Evolutionary conservation across 2,329 filamentous ascomycete genomes (phyloP), one percentile per base, ranked within the genome.

Genomic region (Phyllosticta citriasiana): DNA sequence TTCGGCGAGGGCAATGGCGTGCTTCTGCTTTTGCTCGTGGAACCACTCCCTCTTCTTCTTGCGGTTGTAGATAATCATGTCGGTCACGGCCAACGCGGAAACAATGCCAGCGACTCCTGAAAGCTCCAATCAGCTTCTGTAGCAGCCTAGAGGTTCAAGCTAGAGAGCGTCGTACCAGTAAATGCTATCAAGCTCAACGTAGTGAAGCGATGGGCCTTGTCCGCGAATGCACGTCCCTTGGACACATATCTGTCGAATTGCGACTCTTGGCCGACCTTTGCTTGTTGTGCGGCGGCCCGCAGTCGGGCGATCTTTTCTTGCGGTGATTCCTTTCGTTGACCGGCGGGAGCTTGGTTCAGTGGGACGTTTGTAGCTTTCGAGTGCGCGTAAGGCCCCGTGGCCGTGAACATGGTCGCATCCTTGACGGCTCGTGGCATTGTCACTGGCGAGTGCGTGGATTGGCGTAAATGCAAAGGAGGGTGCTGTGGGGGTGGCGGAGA

Each of bases 351-450:
- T 63, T 73, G 72, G 61, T 71, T 70, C 64, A 78, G 73, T 59
- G 62, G 62, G 57, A 67, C 64, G 50, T 71, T 72, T 33, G 76
- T 73, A 50, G 72, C 69, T 72, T 88, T 88, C 66, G 84, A 84
- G 65, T 82, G 81, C 67, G 88, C 88, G 76, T 91, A 88, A 40
- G 85, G 85, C 63, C 81, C 84, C 19, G 84, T 88, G 26, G 85
- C 78, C 16, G 86, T 89, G 75, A 89, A 94, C 71, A 88, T 86
- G 69, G 89, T 94, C 66, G 89, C 89, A 73, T 92, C 89, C 68
- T 84, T 84, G 72, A 88, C 86, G 76, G 84, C 89, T 71, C 88
- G 86, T 63, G 87, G 81, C 77, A 79, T 79, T 53, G 25, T 73
- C 62, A 51, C 25, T 33, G 33, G 12, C 14, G 19, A 14, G 27